Conservation (phyloP, 2,329 filamentous ascomycete genomes). For the Chaetomium strumarium region DNA sequence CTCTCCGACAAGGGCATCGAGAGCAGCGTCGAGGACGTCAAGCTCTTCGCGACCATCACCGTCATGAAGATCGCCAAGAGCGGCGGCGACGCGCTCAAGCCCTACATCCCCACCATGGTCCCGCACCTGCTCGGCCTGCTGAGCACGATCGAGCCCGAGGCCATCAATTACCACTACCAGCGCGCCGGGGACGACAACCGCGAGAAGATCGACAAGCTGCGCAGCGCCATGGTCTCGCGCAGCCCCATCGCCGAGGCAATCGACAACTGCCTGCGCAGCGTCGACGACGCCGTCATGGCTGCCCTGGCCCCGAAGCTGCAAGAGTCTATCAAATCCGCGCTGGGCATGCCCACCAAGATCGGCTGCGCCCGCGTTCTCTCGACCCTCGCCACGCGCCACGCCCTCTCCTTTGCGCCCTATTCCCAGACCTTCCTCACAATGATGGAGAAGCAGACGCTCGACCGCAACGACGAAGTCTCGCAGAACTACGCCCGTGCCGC, state of each 20-base stretch:
- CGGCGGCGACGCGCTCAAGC: conserved; percentile 68
- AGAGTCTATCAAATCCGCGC: conserved; percentile 72
- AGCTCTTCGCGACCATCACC: conserved; percentile 74
- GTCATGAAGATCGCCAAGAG: conserved; percentile 88
- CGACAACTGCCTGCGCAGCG: conserved; percentile 76
- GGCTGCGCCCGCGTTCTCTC: conserved; percentile 81
- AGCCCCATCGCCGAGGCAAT: conserved; percentile 92
- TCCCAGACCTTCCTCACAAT: conserved; percentile 70
- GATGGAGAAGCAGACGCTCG: conserved; percentile 75
- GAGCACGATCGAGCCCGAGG: conserved; percentile 82
- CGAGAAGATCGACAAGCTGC: conserved; percentile 83
- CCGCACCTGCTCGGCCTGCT: conserved; percentile 75
- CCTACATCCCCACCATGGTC: conserved; percentile 76
- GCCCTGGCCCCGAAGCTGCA: conserved; percentile 67
- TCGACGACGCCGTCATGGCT: conserved; percentile 73
- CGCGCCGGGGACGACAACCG: conserved; percentile 82
- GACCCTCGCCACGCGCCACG: conserved; percentile 75
- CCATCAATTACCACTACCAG: conserved; percentile 87
- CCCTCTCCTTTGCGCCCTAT: conserved; percentile 66
- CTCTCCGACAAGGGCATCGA: conserved; percentile 85
- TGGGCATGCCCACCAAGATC: conserved; percentile 91
- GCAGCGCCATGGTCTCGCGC: conserved; percentile 72
- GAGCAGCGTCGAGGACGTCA: conserved; percentile 81
- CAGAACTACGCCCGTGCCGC: conserved; percentile 80
- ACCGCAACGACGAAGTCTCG: conserved; percentile 90